phyloP scores from a whole-genome alignment of 108 stramenopile species.

The Fistulifera pelliculosa region DNA sequence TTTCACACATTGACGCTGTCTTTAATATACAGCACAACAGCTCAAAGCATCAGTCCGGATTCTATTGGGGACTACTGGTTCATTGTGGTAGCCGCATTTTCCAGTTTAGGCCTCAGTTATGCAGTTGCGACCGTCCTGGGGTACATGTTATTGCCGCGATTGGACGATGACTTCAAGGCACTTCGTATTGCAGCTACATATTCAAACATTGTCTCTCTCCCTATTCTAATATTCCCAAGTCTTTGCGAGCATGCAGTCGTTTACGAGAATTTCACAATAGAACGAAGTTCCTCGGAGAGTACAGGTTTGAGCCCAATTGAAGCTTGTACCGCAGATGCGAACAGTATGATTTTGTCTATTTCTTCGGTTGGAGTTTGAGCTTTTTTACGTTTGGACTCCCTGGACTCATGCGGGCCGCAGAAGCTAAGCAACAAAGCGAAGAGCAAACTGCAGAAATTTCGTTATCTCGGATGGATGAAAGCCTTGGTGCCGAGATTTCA shows the following conservation, averaged over 20 bases:
- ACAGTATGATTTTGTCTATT: conserved; percentile 66
- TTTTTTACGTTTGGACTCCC: conserved; percentile 57
- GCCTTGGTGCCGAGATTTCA: not conserved
- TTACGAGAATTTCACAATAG: conserved; percentile 29
- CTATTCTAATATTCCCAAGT: conserved; percentile 67
- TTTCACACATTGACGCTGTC: conserved; percentile 56
- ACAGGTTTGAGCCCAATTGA: not conserved
- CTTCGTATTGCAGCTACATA: conserved; percentile 53
- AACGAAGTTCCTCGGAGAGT: not conserved
- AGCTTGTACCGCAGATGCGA: conserved; percentile 42
- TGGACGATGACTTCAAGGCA: conserved; percentile 33
- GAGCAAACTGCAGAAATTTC: conserved; percentile 5
- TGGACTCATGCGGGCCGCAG: conserved; percentile 23
- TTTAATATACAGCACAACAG: conserved; percentile 47
- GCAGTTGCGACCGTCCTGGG: conserved; percentile 38
- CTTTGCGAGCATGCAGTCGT: conserved; percentile 67
- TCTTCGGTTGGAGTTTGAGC: conserved; percentile 51
- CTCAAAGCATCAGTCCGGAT: conserved; percentile 35
- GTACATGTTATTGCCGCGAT: conserved; percentile 20
- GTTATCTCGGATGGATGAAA: not conserved
- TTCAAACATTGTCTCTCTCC: conserved; percentile 66
- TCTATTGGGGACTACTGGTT: conserved; percentile 55
- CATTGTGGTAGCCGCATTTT: conserved; percentile 38
- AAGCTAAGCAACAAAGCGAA: conserved; percentile 5
- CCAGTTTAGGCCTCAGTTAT: conserved; percentile 39